Conservation (phyloP, 1,284 basidiomycete genomes). For the Sanghuangporus weigelae region DNA sequence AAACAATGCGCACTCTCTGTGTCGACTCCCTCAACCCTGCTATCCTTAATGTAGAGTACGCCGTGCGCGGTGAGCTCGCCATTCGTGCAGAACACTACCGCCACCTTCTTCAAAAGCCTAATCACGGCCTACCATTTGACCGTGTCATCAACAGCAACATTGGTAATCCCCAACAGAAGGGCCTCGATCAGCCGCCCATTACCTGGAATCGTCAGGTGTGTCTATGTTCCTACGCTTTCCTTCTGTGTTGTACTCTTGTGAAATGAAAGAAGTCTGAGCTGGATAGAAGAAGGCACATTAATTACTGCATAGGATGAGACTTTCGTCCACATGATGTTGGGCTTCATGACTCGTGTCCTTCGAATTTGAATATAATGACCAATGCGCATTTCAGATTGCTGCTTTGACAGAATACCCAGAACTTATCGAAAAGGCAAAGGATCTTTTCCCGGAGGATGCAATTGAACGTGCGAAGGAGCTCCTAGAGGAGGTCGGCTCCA, state of each 20-base stretch:
- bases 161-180: slow-evolving; percentile 96
- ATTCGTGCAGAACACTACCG: slow-evolving; percentile 87
- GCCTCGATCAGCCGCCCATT: slow-evolving; percentile 88
- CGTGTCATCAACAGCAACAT: slow-evolving; percentile 95
- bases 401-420: slow-evolving; percentile 91
- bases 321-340: background rate
- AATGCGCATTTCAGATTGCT: slow-evolving; percentile 53
- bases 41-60: slow-evolving; percentile 88
- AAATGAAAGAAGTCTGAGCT: background rate
- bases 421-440: slow-evolving; percentile 71
- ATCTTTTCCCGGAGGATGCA: slow-evolving; percentile 84
- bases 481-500: slow-evolving; percentile 83
- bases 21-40: slow-evolving; percentile 74
- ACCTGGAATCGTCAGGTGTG: slow-evolving; percentile 90
- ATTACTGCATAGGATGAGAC: background rate
- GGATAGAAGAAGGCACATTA: background rate
- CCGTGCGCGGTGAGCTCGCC: slow-evolving; percentile 95
- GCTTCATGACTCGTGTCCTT: background rate
- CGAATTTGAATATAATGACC: background rate
- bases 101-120: slow-evolving; percentile 54
- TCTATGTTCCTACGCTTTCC: slow-evolving; percentile 6
- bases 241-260: no score
- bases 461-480: slow-evolving; percentile 80
- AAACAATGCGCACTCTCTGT: slow-evolving; percentile 52
- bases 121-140: slow-evolving; percentile 75